Base-by-base conservation (phyloP, 2,329 filamentous ascomycete species). In the Epichloe glyceriae region DNA sequence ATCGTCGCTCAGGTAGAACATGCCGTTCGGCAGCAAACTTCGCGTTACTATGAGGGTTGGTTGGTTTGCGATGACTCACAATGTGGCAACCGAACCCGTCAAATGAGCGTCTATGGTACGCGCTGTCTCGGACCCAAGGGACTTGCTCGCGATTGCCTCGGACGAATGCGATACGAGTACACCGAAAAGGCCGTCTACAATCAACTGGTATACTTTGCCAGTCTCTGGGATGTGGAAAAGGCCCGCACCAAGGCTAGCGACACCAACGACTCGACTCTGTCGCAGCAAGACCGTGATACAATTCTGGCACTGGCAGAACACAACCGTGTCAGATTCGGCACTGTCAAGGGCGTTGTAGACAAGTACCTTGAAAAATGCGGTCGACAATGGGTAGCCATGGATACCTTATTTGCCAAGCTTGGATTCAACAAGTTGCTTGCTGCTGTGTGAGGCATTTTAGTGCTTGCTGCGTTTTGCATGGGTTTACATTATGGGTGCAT, bases 371-470 rank as follows among this genome's bases (percentile, higher is more conserved):
- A 88, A 61, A 93, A 91, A 71, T 95, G 89, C 67, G 90, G 90
- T 26, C 74, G 88, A 59, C 86, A 89, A 67, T 95, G 88, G 88
- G 90, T 96, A 49, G 85, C 88, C 58, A 96, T 95, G 90, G 88
- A 93, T 67, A 83, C 75, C 57, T 69, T 96, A 56, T 96, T 95
- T 73, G 77, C 79, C 22, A 83, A 82, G 66, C 60, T 84, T 40
- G 80, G 80, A 10, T 79, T 81, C 61, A 68, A 65, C 57, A 67
- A 67, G 56, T 48, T 61, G 41, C 34, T 61, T 49, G 52, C 52
- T 14, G 47, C 49, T 14, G 51, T 42, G 33, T 55, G 39, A 50
- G 35, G 37, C 20, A 17, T 41, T 5, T 46, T 19, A 40, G 47
- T 45, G 8, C 8, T 43, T 22, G 19, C 20, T 12, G 7, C 12